Conservation (phyloP, 352 stramenopile species). For the Globisporangium cystogenes region DNA sequence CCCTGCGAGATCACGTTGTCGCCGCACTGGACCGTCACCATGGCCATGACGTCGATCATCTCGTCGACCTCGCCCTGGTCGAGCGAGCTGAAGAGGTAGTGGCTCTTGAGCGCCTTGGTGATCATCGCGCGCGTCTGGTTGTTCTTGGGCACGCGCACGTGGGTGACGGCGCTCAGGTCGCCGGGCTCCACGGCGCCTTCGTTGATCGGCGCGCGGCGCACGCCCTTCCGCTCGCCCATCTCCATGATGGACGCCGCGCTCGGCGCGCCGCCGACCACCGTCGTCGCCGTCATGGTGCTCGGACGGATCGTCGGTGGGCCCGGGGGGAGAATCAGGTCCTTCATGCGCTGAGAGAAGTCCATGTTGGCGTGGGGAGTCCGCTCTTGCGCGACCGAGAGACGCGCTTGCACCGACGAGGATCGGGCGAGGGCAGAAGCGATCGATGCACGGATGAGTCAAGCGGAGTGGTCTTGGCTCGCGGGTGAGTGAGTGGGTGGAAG, state of each 20-base stretch:
- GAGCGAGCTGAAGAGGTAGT: conserved; percentile 81
- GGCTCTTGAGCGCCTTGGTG: conserved; percentile 70
- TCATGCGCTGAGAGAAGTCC: conserved; percentile 75
- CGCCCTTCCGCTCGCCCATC: conserved; percentile 49
- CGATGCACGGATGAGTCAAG: background rate
- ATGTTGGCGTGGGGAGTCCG: conserved; percentile 17
- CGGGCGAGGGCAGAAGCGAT: background rate
- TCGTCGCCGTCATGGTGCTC: conserved; percentile 24
- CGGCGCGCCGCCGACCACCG: conserved; percentile 22
- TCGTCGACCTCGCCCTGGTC: conserved; percentile 70
- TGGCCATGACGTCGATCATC: conserved; percentile 84
- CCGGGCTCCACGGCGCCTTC: conserved; percentile 66
- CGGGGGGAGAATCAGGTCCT: conserved; percentile 60
- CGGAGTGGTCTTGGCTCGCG: background rate
- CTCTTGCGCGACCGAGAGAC: background rate
- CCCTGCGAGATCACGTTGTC: conserved; percentile 82
- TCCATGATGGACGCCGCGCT: conserved; percentile 30
- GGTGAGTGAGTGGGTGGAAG: background rate
- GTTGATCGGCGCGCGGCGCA: conserved; percentile 75
- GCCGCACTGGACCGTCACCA: conserved; percentile 53
- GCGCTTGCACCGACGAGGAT: background rate
- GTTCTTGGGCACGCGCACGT: conserved; percentile 69
- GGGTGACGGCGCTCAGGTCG: conserved; percentile 34
- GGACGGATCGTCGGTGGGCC: conserved; percentile 42
- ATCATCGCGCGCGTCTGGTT: conserved; percentile 69